These are phyloP conservation scores for Climacium dendroides DNA, from an alignment of 225 moss, liverwort and hornwort species.

Conservation along the genomic window DNA sequence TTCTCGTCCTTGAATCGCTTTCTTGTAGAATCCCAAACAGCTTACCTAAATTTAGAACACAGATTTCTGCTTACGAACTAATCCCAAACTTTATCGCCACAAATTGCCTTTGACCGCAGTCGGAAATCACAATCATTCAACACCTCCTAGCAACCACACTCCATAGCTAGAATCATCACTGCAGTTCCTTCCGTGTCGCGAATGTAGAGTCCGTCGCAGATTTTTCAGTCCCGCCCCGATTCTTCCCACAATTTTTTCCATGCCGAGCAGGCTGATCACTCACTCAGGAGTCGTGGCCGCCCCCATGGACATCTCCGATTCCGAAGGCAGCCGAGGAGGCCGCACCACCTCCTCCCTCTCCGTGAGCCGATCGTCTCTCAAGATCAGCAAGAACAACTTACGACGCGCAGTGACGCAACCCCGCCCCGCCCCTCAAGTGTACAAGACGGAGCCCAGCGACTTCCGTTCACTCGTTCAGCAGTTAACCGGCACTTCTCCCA, in stretches of 20 bases:
- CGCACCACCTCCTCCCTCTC: constrained; percentile 14
- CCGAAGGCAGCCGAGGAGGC: constrained; percentile 20
- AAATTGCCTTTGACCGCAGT: background rate
- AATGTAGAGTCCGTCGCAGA: background rate
- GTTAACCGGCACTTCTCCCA: constrained; percentile 34
- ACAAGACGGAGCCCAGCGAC: constrained; percentile 45
- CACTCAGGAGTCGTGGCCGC: constrained; percentile 21
- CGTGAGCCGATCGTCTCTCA: constrained; percentile 27
- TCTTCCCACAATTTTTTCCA: background rate
- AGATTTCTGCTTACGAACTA: background rate
- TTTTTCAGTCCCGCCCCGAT: background rate
- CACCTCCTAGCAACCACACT: background rate
- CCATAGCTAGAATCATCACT: background rate
- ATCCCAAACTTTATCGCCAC: background rate
- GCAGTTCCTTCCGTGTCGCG: background rate
- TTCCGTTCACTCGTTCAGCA: constrained; percentile 47
- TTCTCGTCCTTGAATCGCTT: background rate
- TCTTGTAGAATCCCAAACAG: background rate
- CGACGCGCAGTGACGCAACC: constrained; percentile 38
- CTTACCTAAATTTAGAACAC: background rate
- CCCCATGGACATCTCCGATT: constrained; percentile 32
- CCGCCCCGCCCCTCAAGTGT: constrained; percentile 42
- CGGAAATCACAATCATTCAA: background rate
- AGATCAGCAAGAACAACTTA: constrained; percentile 35
- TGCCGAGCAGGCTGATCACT: constrained; percentile 25